Conservation (phyloP, 75 land plant species). For the Gnetum montanum region DNA sequence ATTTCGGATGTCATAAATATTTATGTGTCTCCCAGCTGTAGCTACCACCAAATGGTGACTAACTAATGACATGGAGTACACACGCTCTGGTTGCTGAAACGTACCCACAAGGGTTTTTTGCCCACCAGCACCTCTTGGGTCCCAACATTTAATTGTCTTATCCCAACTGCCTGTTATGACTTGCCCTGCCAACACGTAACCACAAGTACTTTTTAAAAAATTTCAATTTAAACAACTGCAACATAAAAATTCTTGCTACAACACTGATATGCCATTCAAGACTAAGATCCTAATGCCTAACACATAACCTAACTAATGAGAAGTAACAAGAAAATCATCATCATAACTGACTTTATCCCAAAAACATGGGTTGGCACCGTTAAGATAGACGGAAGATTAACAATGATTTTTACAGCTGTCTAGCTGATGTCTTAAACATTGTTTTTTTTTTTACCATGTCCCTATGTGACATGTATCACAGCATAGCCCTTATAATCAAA, state of each 20-base stretch:
- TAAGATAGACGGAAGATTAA: too few species aligned
- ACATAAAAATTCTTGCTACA: neutral
- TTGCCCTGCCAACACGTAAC: conserved; percentile 69
- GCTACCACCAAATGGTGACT: conserved; percentile 93
- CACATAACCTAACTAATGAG: neutral
- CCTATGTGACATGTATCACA: too few species aligned
- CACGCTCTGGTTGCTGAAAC: conserved; percentile 92
- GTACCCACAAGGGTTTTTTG: conserved; percentile 72
- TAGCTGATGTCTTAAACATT: too few species aligned
- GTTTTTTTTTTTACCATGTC: too few species aligned
- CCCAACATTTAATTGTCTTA: conserved; percentile 95
- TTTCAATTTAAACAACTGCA: neutral
- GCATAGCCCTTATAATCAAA: too few species aligned
- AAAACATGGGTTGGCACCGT: too few species aligned
- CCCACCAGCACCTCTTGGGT: conserved; percentile 92
- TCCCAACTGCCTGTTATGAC: conserved; percentile 98
- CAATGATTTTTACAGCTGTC: too few species aligned
- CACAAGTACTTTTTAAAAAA: neutral
- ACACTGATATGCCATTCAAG: neutral
- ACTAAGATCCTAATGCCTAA: neutral
- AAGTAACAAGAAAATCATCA: too few species aligned
- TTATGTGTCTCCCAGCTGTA: conserved; percentile 97
- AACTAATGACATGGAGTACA: conserved; percentile 91
- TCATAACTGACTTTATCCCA: too few species aligned
- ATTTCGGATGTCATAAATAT: conserved; percentile 92